phyloP scores from a whole-genome alignment of 139 green algal genomes.

The Chlorella sp. region DNA sequence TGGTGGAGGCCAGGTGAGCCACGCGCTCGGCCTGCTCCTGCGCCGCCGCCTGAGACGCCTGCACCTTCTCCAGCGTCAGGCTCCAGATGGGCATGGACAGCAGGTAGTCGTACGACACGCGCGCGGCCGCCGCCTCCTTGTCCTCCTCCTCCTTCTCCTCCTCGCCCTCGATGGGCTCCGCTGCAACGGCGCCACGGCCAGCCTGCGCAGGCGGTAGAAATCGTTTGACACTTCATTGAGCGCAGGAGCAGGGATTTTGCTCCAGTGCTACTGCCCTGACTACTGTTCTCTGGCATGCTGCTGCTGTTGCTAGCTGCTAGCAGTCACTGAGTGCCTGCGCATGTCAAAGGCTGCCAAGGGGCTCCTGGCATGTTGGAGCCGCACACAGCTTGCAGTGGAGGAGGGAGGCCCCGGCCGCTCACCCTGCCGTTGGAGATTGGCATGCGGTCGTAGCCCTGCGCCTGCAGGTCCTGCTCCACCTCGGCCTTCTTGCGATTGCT shows the following conservation, averaged over 20 bases:
- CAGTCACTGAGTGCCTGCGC: not conserved
- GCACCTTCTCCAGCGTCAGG: conserved; percentile 92
- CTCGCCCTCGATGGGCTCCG: not conserved
- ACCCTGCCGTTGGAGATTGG: conserved; percentile 11
- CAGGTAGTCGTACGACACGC: conserved; percentile 99
- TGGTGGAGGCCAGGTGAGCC: conserved; percentile 51
- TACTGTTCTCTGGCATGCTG: not conserved
- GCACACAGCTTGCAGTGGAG: no score
- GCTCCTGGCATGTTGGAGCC: no score
- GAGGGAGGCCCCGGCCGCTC: not conserved
- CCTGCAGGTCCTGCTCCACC: conserved; percentile 79
- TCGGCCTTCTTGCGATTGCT: conserved; percentile 78
- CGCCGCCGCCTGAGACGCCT: conserved; percentile 37
- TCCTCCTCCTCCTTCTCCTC: conserved; percentile 4
- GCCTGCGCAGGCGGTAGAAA: not conserved
- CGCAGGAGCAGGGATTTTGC: no score
- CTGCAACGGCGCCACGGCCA: not conserved
- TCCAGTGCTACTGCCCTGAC: not conserved
- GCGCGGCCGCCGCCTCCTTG: conserved; percentile 3
- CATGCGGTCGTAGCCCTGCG: conserved; percentile 70
- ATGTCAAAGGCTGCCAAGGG: no score
- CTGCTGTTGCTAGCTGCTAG: not conserved
- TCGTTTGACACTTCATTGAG: not conserved
- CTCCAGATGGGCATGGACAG: conserved; percentile 91
- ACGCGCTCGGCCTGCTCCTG: conserved; percentile 42